Conservation (phyloP, 768 basidiomycete species). For the Hericium coralloides region DNA sequence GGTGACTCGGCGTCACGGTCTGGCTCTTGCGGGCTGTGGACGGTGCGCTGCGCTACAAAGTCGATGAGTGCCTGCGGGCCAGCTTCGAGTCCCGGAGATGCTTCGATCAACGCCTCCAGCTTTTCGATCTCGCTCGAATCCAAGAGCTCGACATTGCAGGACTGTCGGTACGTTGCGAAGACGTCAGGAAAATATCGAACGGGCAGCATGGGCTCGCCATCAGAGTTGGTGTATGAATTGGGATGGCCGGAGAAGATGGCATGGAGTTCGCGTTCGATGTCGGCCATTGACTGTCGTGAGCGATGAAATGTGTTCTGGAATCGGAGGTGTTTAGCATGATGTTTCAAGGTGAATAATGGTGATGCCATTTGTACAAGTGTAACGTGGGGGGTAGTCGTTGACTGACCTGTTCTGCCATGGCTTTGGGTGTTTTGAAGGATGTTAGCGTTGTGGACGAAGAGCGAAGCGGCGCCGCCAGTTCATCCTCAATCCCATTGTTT, state of each 20-base stretch:
- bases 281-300: slow-evolving; percentile 59
- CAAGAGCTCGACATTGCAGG: slow-evolving; percentile 57
- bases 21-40: slow-evolving; percentile 1
- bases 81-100: slow-evolving; percentile 56
- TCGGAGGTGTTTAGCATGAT: not conserved
- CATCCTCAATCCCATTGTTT: not conserved
- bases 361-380: too few species aligned
- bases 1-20: not conserved
- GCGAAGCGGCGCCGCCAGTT: not conserved
- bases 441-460: not conserved
- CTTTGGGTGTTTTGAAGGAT: not conserved
- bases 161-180: slow-evolving; percentile 51
- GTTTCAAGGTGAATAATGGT: not conserved
- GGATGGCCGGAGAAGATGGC: slow-evolving; percentile 62
- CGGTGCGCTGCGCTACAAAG: slow-evolving; percentile 43
- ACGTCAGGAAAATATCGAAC: slow-evolving; percentile 65
- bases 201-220: slow-evolving; percentile 57
- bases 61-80: slow-evolving; percentile 56
- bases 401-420: not conserved
- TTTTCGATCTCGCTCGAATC: slow-evolving; percentile 50
- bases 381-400: too few species aligned
- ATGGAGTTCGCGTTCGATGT: slow-evolving; percentile 62
- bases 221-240: slow-evolving; percentile 45
- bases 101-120: slow-evolving; percentile 48
- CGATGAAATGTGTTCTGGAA: slow-evolving; percentile 27